A percentile compares a stretch with the other conserved stretches of the same genome.
These are phyloP conservation scores for Sclerotinia borealis DNA, from an alignment of 2,329 filamentous ascomycete species.

Conservation along the genomic window DNA sequence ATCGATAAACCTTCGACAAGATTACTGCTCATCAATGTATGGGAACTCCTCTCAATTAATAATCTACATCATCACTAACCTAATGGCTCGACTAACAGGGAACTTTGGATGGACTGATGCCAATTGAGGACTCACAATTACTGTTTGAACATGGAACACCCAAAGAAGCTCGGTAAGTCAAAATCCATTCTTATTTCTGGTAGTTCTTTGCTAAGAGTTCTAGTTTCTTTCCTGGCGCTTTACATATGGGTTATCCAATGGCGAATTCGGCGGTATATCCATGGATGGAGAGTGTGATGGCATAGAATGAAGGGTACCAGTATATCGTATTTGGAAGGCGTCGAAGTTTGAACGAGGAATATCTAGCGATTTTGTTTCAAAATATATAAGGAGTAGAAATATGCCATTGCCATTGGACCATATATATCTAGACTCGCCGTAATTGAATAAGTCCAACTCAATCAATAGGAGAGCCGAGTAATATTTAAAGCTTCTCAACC, in stretches of 20 bases:
- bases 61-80: neutral
- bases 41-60: slow-evolving; percentile 20
- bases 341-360: neutral
- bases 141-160: slow-evolving; percentile 58
- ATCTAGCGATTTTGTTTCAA: too few species aligned
- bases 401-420: too few species aligned
- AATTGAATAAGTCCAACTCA: too few species aligned
- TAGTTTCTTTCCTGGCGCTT: slow-evolving; percentile 49
- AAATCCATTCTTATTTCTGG: neutral
- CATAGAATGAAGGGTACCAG: neutral
- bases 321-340: neutral
- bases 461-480: too few species aligned
- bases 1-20: slow-evolving; percentile 49
- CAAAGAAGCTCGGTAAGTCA: slow-evolving; percentile 53
- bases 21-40: slow-evolving; percentile 54
- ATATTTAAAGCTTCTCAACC: too few species aligned
- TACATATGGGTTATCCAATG: slow-evolving; percentile 64
- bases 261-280: slow-evolving; percentile 53
- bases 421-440: too few species aligned
- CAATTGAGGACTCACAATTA: slow-evolving; percentile 61
- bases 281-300: slow-evolving; percentile 51
- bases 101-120: slow-evolving; percentile 57
- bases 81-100: slow-evolving; percentile 38
- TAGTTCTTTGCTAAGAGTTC: neutral
- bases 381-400: too few species aligned